Percentiles rank a stretch among this genome's conserved stretches.
Conservation (phyloP, 2,329 filamentous ascomycete species). For the Claviceps purpurea region DNA sequence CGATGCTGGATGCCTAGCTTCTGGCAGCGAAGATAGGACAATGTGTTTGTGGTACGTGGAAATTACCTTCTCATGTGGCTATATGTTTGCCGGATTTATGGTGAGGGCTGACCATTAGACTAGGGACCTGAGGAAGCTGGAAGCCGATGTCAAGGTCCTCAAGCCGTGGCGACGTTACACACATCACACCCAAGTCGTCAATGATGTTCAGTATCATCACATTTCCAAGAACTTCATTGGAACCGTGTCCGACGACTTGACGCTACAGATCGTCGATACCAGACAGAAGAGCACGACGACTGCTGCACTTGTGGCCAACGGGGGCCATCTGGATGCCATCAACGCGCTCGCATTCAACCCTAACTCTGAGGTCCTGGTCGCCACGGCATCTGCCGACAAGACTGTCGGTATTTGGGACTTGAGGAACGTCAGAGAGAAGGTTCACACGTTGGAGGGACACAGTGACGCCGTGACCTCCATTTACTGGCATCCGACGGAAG, state of each 20-base stretch:
- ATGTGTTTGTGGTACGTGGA: conserved; percentile 69
- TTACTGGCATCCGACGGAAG: conserved; percentile 87
- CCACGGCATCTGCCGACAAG: conserved; percentile 90
- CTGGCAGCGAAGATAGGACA: conserved; percentile 83
- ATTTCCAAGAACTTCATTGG: conserved; percentile 75
- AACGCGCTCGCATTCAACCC: conserved; percentile 96
- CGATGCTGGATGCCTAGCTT: conserved; percentile 65
- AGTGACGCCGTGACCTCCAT: conserved; percentile 81
- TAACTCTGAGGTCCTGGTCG: conserved; percentile 75
- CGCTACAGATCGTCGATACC: conserved; percentile 83
- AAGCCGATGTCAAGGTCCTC: conserved; percentile 54
- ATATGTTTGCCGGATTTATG: not conserved
- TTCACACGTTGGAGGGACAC: conserved; percentile 84
- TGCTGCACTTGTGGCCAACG: conserved; percentile 53
- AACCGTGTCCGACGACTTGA: conserved; percentile 89
- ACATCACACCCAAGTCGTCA: conserved; percentile 82
- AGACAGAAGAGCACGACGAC: conserved; percentile 52
- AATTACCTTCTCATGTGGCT: not conserved
- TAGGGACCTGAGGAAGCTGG: conserved; percentile 70
- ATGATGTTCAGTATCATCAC: conserved; percentile 93
- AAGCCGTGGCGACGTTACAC: conserved; percentile 64
- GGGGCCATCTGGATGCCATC: conserved; percentile 81
- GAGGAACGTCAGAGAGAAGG: conserved; percentile 75
- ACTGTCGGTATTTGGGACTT: conserved; percentile 93
- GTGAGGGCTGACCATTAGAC: not conserved